A percentile compares a stretch with the other conserved stretches of the same genome.
Evolutionary conservation across 192 early-diverging fungal genomes (phyloP).

Genomic region (Gigaspora rosea): DNA sequence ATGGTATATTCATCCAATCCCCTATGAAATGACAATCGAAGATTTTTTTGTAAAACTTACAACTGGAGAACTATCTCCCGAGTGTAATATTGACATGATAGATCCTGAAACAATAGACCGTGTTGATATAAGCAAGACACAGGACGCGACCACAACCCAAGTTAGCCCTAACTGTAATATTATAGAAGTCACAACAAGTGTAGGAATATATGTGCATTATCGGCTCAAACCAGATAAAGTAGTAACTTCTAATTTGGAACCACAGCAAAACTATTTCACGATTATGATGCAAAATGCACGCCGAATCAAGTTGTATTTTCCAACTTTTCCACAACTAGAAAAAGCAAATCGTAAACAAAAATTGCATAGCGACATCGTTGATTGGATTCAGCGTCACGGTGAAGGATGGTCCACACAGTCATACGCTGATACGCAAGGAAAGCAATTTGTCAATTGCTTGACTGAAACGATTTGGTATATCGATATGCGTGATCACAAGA

Average conservation of each 20-base stretch:
- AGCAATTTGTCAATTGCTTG: not conserved
- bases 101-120: not conserved
- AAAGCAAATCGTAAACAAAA: not conserved
- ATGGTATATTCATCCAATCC: no score
- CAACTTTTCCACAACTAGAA: not conserved
- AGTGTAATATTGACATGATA: not conserved
- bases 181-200: no score
- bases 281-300: slow-evolving; percentile 2
- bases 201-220: no score
- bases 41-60: no score
- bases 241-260: not conserved
- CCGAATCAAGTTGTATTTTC: not conserved
- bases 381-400: not conserved
- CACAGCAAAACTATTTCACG: no score
- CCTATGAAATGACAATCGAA: no score
- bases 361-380: not conserved
- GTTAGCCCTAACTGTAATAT: not conserved
- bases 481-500: no score
- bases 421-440: not conserved
- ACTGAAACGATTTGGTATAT: no score
- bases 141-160: not conserved
- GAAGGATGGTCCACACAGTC: not conserved
- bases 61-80: no score
- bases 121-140: not conserved
- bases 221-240: no score